A percentile compares a stretch with the other conserved stretches of the same genome.
Evolutionary conservation across 495 filamentous ascomycete species (phyloP).

Genomic region (Trichoderma reesei): DNA sequence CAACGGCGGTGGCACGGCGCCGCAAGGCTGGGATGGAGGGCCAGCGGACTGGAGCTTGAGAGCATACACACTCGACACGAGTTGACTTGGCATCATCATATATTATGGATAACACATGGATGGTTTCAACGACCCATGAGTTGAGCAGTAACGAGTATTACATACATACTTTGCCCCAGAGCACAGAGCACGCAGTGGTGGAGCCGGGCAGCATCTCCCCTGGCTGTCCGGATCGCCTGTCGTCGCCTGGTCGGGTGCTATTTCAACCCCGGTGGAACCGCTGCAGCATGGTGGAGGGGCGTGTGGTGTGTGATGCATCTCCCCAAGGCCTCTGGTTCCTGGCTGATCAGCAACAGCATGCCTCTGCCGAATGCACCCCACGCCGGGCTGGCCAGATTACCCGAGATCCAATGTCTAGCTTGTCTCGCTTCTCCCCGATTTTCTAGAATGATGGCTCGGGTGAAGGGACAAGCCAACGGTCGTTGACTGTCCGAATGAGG

Average conservation of each 20-base stretch:
- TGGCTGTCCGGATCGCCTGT: background rate
- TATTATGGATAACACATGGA: no score
- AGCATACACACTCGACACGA: background rate
- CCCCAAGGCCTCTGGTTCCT: background rate
- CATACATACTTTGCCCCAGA: no score
- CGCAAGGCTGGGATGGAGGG: constrained; percentile 1
- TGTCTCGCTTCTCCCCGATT: background rate
- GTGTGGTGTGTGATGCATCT: constrained; percentile 1
- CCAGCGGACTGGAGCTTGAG: background rate
- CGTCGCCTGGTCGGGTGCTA: background rate
- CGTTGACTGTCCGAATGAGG: background rate
- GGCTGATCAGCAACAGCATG: background rate
- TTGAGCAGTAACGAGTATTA: no score
- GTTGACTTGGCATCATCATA: background rate
- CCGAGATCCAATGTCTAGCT: background rate
- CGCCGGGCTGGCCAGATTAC: background rate
- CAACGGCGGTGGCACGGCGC: background rate
- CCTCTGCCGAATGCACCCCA: constrained; percentile 10
- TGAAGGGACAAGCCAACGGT: background rate
- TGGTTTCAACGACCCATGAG: background rate
- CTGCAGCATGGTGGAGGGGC: constrained; percentile 5
- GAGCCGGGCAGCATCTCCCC: background rate
- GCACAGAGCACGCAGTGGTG: background rate
- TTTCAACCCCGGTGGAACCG: background rate
- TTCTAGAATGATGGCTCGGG: background rate